Conservation (phyloP, 306 rosid genomes). For the Quercus cerris region DNA sequence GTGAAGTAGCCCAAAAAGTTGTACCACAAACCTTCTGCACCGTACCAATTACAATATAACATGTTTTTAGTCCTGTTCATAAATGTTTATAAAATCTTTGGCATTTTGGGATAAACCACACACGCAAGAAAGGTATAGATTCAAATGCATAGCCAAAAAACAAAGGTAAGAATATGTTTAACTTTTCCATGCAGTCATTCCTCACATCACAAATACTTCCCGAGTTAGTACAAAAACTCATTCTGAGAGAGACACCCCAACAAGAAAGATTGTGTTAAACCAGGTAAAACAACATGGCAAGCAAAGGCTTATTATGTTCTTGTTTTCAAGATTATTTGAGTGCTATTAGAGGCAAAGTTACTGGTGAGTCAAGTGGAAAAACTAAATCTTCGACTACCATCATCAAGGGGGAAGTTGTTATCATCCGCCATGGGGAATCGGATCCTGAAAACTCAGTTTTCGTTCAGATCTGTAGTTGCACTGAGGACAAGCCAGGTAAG, state of each 20-base stretch:
- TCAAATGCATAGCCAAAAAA: constrained; percentile 28
- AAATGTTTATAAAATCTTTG: not conserved
- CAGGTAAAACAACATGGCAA: constrained; percentile 19
- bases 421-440: constrained; percentile 28
- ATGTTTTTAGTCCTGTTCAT: too few species aligned
- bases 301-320: not conserved
- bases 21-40: too few species aligned
- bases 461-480: constrained; percentile 56
- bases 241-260: too few species aligned
- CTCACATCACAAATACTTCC: too few species aligned
- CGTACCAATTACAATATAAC: too few species aligned
- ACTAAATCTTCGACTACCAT: not conserved
- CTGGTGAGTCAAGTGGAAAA: not conserved
- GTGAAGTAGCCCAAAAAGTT: too few species aligned
- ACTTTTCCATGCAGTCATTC: not conserved
- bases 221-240: too few species aligned
- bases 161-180: not conserved
- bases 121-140: constrained; percentile 47
- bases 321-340: constrained; percentile 1
- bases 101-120: constrained; percentile 8
- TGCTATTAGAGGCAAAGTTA: constrained; percentile 18
- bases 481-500: constrained; percentile 52
- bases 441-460: constrained; percentile 45
- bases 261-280: too few species aligned
- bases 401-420: constrained; percentile 39